Percentiles rank a stretch among this genome's conserved stretches.
Conservation (phyloP, 129 eudicot species). For the Oenanthe sinensis region DNA sequence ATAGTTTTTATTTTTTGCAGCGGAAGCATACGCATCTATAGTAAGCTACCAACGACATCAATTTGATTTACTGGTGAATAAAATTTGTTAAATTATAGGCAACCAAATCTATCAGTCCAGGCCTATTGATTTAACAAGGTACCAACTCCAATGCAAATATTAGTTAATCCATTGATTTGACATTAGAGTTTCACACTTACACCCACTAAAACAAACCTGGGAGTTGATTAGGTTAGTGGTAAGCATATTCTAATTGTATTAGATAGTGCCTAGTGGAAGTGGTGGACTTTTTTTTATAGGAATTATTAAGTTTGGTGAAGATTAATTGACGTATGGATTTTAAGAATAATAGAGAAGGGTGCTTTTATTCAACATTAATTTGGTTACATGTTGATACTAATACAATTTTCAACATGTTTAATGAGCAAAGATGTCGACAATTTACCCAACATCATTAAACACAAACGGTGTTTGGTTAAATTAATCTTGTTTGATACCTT, state of each 20-base stretch:
- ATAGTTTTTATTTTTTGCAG: too few species aligned
- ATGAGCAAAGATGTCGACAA: not conserved
- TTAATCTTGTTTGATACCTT: not conserved
- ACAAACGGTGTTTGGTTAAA: not conserved
- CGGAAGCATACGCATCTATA: too few species aligned
- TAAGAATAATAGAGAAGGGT: not conserved
- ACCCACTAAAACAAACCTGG: constrained; percentile 4
- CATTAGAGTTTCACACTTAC: not conserved
- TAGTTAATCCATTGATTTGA: not conserved
- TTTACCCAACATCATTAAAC: not conserved
- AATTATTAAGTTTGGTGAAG: constrained; percentile 1
- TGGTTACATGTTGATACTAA: not conserved
- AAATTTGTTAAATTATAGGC: not conserved
- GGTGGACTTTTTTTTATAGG: not conserved
- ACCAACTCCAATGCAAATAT: not conserved
- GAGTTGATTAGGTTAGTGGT: not conserved
- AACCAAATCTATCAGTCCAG: not conserved
- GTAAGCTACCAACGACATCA: too few species aligned
- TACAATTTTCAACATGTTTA: not conserved
- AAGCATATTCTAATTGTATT: not conserved
- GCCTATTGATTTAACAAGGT: not conserved
- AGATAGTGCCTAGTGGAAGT: not conserved
- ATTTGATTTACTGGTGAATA: not conserved
- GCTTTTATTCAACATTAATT: not conserved
- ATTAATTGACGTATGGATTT: not conserved